Conservation (phyloP, 805 yeast species). For the Debaryomyces prosopidis region DNA sequence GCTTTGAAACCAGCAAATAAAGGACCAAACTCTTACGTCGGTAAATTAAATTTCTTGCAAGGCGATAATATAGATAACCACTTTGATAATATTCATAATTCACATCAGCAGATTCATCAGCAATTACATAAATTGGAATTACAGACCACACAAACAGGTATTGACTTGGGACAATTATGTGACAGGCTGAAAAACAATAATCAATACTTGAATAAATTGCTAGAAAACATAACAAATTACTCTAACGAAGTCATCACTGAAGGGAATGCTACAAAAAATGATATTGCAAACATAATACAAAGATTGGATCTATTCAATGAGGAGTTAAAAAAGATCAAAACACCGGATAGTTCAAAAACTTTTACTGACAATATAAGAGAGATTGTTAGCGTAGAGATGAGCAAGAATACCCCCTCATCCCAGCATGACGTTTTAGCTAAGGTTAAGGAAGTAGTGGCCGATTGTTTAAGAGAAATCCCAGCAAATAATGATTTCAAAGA, state of each 20-base stretch:
- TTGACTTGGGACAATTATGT: slow-evolving; percentile 35
- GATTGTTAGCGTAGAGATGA: not conserved
- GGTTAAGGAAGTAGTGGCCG: not conserved
- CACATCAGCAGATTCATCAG: slow-evolving; percentile 26
- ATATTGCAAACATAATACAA: slow-evolving; percentile 21
- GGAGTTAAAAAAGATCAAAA: not conserved
- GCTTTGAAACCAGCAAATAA: slow-evolving; percentile 27
- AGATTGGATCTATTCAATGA: slow-evolving; percentile 15
- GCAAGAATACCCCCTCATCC: not conserved
- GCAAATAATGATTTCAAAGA: not conserved
- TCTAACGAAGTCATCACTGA: slow-evolving; percentile 35
- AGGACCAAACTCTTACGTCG: slow-evolving; percentile 13
- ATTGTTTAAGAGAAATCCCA: not conserved
- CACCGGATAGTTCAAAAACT: not conserved
- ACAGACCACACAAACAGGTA: slow-evolving; percentile 34
- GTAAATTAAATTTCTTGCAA: slow-evolving; percentile 30
- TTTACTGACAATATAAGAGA: not conserved
- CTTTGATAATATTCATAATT: slow-evolving; percentile 27
- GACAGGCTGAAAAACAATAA: slow-evolving; percentile 44
- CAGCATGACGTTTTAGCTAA: not conserved
- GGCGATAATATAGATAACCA: slow-evolving; percentile 35
- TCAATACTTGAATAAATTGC: slow-evolving; percentile 34
- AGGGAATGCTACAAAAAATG: slow-evolving; percentile 35
- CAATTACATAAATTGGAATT: slow-evolving; percentile 31
- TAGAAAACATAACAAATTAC: slow-evolving; percentile 34